A percentile compares a stretch with the other conserved stretches of the same genome.
These are phyloP conservation scores for Myxozyma lipomycoides DNA, from an alignment of 805 yeast genomes.

Conservation along the genomic window DNA sequence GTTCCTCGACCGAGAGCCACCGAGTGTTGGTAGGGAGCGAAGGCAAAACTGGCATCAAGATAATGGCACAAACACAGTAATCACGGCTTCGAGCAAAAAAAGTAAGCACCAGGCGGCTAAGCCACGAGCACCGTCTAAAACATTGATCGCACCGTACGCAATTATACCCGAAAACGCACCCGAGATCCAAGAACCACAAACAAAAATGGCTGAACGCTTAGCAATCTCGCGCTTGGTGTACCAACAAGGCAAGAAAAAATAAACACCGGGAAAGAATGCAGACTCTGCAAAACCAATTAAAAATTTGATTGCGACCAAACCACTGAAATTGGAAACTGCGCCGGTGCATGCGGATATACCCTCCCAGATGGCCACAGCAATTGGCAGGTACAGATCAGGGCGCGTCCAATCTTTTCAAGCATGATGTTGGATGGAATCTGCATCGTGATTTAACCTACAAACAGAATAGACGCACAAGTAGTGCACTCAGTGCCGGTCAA, in stretches of 20 bases:
- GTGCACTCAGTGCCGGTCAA: slow-evolving; percentile 43
- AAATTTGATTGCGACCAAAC: slow-evolving; percentile 45
- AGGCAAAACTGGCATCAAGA: slow-evolving; percentile 49
- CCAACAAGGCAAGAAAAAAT: slow-evolving; percentile 53
- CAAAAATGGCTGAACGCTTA: slow-evolving; percentile 48
- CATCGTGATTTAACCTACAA: slow-evolving; percentile 48
- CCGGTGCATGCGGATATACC: slow-evolving; percentile 45
- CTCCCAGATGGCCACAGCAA: slow-evolving; percentile 49
- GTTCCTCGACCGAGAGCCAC: slow-evolving; percentile 46
- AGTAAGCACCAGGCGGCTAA: slow-evolving; percentile 54
- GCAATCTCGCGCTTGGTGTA: slow-evolving; percentile 50
- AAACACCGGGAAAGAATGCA: slow-evolving; percentile 48
- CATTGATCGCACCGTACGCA: slow-evolving; percentile 50
- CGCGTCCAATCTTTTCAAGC: slow-evolving; percentile 44
- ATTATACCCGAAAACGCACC: slow-evolving; percentile 56
- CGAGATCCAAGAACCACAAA: slow-evolving; percentile 48
- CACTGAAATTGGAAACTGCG: slow-evolving; percentile 45
- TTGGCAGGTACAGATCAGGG: slow-evolving; percentile 50
- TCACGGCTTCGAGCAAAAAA: slow-evolving; percentile 53
- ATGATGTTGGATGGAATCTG: slow-evolving; percentile 50
- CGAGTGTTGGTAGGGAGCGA: slow-evolving; percentile 52
- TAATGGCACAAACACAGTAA: slow-evolving; percentile 47
- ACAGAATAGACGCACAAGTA: slow-evolving; percentile 49
- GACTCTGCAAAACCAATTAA: slow-evolving; percentile 49
- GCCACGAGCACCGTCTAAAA: slow-evolving; percentile 43